A percentile compares a stretch with the other conserved stretches of the same genome.
phyloP scores from a whole-genome alignment of 805 yeast genomes.

The Clavispora asparagi region DNA sequence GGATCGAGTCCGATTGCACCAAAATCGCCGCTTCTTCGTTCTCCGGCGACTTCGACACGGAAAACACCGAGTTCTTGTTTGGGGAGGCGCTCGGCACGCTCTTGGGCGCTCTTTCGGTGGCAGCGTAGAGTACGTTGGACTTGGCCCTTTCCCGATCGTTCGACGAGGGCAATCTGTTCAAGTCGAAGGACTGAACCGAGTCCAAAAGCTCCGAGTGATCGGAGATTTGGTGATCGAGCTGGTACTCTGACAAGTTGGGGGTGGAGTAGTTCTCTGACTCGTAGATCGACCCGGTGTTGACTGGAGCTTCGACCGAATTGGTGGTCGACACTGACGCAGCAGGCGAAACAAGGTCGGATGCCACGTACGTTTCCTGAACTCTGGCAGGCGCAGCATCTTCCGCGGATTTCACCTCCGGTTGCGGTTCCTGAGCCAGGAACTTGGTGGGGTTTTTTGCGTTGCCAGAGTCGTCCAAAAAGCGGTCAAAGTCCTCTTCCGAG shows the following conservation, averaged over 20 bases:
- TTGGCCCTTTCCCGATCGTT: slow-evolving; percentile 13
- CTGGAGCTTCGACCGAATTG: background rate
- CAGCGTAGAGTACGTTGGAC: slow-evolving; percentile 6
- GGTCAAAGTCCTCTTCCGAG: slow-evolving; percentile 49
- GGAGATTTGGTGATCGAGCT: slow-evolving; percentile 34
- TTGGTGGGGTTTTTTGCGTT: slow-evolving; percentile 45
- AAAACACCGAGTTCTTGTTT: slow-evolving; percentile 8
- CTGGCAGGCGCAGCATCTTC: background rate
- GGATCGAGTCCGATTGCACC: slow-evolving; percentile 13
- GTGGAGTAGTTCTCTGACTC: slow-evolving; percentile 28
- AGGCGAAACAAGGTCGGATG: slow-evolving; percentile 4
- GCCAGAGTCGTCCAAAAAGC: slow-evolving; percentile 50
- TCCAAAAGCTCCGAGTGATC: slow-evolving; percentile 32
- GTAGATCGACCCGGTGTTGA: slow-evolving; percentile 7
- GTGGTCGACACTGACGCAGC: background rate
- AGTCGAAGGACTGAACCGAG: slow-evolving; percentile 33
- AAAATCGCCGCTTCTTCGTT: slow-evolving; percentile 10
- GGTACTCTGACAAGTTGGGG: slow-evolving; percentile 42
- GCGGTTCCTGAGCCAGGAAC: slow-evolving; percentile 11
- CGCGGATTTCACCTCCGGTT: background rate
- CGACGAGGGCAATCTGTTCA: slow-evolving; percentile 17
- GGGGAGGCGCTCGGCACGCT: slow-evolving; percentile 5
- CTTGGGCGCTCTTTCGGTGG: slow-evolving; percentile 3
- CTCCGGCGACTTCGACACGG: slow-evolving; percentile 3
- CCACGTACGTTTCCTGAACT: slow-evolving; percentile 1